Percentiles rank a stretch among this genome's conserved stretches.
Conservation (phyloP, 495 filamentous ascomycete genomes). For the Barbatosphaeria neglecta region DNA sequence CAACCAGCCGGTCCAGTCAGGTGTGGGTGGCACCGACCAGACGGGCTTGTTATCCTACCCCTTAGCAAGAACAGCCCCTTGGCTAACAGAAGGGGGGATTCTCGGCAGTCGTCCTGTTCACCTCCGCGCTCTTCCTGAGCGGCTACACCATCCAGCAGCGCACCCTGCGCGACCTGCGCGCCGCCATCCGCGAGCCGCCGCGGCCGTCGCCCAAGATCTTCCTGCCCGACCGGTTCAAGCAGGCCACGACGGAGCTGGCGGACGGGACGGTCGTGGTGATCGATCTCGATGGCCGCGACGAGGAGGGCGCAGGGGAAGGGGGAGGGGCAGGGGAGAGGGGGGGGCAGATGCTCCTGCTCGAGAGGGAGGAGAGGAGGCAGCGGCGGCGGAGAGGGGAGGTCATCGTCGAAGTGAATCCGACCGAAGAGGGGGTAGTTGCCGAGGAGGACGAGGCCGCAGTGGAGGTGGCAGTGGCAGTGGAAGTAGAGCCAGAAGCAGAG, state of each 20-base stretch:
- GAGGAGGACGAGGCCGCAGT: background rate
- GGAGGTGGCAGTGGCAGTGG: background rate
- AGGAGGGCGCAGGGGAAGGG: background rate
- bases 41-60: too few species aligned
- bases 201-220: slow-evolving; percentile 31
- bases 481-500: background rate
- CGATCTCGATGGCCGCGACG: slow-evolving; percentile 5
- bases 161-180: slow-evolving; percentile 36
- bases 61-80: too few species aligned
- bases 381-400: background rate
- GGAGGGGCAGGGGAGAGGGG: background rate
- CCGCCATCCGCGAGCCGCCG: slow-evolving; percentile 30
- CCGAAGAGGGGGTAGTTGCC: slow-evolving; percentile 2
- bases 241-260: slow-evolving; percentile 21
- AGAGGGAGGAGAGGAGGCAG: background rate
- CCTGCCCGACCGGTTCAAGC: slow-evolving; percentile 25
- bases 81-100: too few species aligned
- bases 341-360: too few species aligned
- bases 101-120: slow-evolving; percentile 36
- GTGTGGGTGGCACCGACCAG: too few species aligned
- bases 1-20: too few species aligned
- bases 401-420: slow-evolving; percentile 19
- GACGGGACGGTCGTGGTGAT: slow-evolving; percentile 24
- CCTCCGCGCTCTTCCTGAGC: slow-evolving; percentile 38
- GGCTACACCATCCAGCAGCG: slow-evolving; percentile 45